Base-by-base conservation (phyloP, 2,329 filamentous ascomycete species). In the Neophaeococcomyces mojaviensis region DNA sequence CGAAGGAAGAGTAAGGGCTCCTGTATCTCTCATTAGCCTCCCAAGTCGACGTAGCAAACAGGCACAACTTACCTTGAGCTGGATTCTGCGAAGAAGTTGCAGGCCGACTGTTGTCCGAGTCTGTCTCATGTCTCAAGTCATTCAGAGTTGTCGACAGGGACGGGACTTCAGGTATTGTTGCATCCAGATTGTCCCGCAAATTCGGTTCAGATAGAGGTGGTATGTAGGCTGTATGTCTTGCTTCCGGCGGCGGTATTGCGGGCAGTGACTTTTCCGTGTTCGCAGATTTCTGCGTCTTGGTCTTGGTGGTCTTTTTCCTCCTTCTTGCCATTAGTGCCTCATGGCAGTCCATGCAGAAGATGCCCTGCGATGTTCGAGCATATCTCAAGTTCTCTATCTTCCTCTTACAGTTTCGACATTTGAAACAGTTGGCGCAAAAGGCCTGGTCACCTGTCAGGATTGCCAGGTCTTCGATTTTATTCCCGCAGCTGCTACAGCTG, bases 261-360 rank as follows among this genome's bases (percentile, higher is more conserved):
- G 92, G 92, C 30, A 98, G 71, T 5, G 88, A 94, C 65, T 97
- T 97, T 63, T 98, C 90, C 32, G 86, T 79, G 51, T 87, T 81
- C 70, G 82, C 79, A 16, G 33, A 53, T 50, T 50, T 53, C 39
- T 54, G 56, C 48, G 51, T 55, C 55, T 46, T 55, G 5, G 24
- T 28, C 10, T 28, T 63, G 49, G 57, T 59, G 22, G 34, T 77
- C 73, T 43, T 81, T 69, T 97, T 96, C 60, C 88, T 79, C 54
- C 90, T 78, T 53, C 90, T 77, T 40, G 90, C 88, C 88, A 97
- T 97, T 44, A 98, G 70, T 22, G 88, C 92, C 67, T 98, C 92
- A 62, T 98, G 92, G 64, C 92, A 98, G 61, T 84, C 88, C 92
- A 98, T 98, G 70, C 92, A 98, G 64, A 98, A 97, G 58, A 98